Base-by-base conservation (phyloP, 345 rosid species). In the Erucastrum elatum region DNA sequence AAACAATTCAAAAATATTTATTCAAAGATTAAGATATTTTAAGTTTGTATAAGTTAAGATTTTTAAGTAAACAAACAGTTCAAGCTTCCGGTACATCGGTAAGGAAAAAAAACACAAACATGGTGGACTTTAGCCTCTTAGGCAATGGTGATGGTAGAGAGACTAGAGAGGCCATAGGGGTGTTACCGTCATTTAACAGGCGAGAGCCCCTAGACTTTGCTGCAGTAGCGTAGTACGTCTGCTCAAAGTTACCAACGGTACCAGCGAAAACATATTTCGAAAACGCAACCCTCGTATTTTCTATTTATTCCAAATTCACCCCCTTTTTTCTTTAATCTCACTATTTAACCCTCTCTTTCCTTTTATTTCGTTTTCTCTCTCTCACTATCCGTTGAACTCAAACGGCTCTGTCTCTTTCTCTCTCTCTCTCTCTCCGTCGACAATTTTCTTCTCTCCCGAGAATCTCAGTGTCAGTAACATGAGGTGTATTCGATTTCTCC, bases 351-450 rank as follows among this genome's bases (percentile, higher is more conserved):
- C 4, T 30, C 25, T 3, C 49, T 13, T 31, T 4, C 5, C 7
- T 13, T 31, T 65, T 26, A 16, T 44, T 64, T 35, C 44, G 2
- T 8, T 70, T 53, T 61, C 75, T 59, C 59, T 67, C 75, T 55
- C 71, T 66, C 86, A 66, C 79, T 87, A 86, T 88, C 92, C 91
- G 88, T 90, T 85, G 87, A 88, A 76, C 87, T 25, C 86, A 84
- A 93, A 93, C 96, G 87, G 88, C 82, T 82, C 63, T 63, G 75
- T 21, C 55, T 12, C 64, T 64, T 25, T 39, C 49, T 11, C 66
- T 59, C 33, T 13, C 64, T 59, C 64, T 58, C 31, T 58, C 61
- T 56, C 44, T 25, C 72, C 30, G 25, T 44, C 66, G 72, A 71
- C 73, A 29, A 11, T 46, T 78, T 46, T 11, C 44, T 39, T 7